Percentiles rank a stretch among this genome's conserved stretches.
Conservation (phyloP, 495 filamentous ascomycete species). For the Hypomontagnella submonticulosa region DNA sequence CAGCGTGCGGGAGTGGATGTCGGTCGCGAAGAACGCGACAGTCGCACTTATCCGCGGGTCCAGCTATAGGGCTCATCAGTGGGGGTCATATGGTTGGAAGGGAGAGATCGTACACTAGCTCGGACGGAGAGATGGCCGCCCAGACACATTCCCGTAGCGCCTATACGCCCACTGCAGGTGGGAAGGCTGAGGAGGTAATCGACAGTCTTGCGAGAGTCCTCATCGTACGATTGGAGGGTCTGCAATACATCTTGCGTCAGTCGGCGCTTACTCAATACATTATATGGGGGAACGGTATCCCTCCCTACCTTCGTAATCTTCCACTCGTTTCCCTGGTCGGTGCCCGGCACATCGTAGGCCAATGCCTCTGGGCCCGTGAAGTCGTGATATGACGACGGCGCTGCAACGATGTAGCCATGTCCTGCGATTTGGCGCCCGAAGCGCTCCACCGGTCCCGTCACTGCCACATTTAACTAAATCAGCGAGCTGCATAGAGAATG, state of each 20-base stretch:
- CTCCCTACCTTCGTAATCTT: conserved; percentile 77
- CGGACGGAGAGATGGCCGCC: conserved; percentile 91
- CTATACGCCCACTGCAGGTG: conserved; percentile 87
- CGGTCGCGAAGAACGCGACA: conserved; percentile 93
- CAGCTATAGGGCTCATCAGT: conserved; percentile 52
- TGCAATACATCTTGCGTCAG: conserved; percentile 44
- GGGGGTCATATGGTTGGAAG: not conserved
- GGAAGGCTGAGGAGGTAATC: conserved; percentile 76
- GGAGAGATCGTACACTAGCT: conserved; percentile 63
- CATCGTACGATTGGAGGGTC: conserved; percentile 90
- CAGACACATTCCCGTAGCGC: conserved; percentile 94
- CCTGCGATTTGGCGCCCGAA: conserved; percentile 93
- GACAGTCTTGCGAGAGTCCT: conserved; percentile 80
- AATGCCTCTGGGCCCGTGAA: conserved; percentile 88
- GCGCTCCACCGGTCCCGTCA: conserved; percentile 90
- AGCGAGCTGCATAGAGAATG: conserved; percentile 28
- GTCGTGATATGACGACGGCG: conserved; percentile 92
- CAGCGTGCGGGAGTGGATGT: conserved; percentile 82
- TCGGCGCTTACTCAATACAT: conserved; percentile 10
- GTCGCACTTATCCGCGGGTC: conserved; percentile 79
- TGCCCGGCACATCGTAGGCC: conserved; percentile 87
- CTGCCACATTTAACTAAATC: conserved; percentile 54
- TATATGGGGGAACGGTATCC: conserved; percentile 1
- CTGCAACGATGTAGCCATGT: conserved; percentile 93
- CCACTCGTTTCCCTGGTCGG: conserved; percentile 85